Percentiles rank a stretch among this genome's conserved stretches.
Conservation (phyloP, 306 rosid species). For the Dryas octopetala region DNA sequence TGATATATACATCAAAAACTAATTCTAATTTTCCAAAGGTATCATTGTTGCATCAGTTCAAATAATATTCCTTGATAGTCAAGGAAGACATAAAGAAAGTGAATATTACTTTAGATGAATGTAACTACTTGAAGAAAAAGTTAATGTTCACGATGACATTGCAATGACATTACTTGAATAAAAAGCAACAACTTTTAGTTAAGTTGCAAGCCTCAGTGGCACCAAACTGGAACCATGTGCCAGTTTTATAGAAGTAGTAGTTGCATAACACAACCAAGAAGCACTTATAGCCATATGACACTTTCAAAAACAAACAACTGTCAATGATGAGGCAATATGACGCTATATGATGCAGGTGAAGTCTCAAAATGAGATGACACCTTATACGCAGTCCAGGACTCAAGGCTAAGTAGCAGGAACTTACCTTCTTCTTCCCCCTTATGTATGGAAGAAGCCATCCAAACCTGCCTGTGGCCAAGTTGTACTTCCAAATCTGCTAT, state of each 20-base stretch:
- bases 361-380: slow-evolving; percentile 7
- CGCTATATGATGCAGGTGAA: neutral
- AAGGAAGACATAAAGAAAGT: neutral
- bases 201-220: neutral
- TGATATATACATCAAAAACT: neutral
- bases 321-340: neutral
- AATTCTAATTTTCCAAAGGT: neutral
- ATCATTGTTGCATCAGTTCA: neutral
- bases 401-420: slow-evolving; percentile 33
- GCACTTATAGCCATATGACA: neutral
- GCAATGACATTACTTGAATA: neutral
- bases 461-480: slow-evolving; percentile 61
- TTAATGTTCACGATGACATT: neutral
- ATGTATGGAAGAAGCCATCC: slow-evolving; percentile 98
- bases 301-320: neutral
- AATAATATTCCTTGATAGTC: neutral
- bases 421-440: slow-evolving; percentile 90
- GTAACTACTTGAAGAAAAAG: neutral
- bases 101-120: neutral
- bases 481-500: slow-evolving; percentile 52
- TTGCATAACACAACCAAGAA: neutral
- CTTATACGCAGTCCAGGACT: slow-evolving; percentile 6
- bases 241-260: neutral
- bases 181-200: neutral
- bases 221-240: neutral